These are phyloP conservation scores for Trypanosomatidae sp. DNA, from an alignment of 208 protist genomes.

Conservation along the genomic window DNA sequence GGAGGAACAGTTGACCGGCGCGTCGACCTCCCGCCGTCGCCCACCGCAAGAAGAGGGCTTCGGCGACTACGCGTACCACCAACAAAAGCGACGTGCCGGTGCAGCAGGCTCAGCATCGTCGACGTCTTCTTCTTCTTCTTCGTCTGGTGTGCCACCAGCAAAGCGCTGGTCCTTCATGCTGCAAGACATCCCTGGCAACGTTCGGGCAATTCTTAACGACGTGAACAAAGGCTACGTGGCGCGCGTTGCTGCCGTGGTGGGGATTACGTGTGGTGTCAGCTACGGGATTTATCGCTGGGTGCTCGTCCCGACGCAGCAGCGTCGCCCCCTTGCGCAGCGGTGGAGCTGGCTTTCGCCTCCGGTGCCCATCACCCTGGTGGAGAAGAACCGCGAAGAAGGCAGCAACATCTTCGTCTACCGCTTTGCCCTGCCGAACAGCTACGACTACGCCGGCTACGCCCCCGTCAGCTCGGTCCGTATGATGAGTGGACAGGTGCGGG, in stretches of 20 bases:
- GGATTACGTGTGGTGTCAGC: conserved; percentile 13
- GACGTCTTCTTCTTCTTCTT: no score
- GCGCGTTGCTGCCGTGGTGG: conserved; percentile 33
- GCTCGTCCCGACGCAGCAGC: conserved; percentile 51
- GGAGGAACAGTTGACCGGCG: conserved; percentile 12
- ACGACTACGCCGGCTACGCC: conserved; percentile 88
- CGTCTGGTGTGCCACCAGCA: no score
- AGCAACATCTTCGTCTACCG: conserved; percentile 68
- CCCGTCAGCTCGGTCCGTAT: conserved; percentile 82
- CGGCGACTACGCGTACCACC: conserved; percentile 28
- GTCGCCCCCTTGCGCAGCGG: conserved; percentile 70
- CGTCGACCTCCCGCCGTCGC: conserved; percentile 4
- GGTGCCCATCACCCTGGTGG: conserved; percentile 75
- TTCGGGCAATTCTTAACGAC: conserved; percentile 44
- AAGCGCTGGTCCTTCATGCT: conserved; percentile 77
- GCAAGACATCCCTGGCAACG: conserved; percentile 56
- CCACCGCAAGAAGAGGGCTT: conserved; percentile 13
- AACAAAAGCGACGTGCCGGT: conserved; percentile 14
- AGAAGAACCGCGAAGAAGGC: conserved; percentile 51
- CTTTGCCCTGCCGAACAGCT: conserved; percentile 78
- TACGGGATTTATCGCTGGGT: conserved; percentile 50
- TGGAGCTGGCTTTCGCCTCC: conserved; percentile 51
- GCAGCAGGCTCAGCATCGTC: background rate
- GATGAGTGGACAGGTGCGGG: conserved; percentile 45
- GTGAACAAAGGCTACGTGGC: conserved; percentile 74